Evolutionary conservation across 805 yeast genomes (phyloP).

Genomic region (Brettanomyces sp.): DNA sequence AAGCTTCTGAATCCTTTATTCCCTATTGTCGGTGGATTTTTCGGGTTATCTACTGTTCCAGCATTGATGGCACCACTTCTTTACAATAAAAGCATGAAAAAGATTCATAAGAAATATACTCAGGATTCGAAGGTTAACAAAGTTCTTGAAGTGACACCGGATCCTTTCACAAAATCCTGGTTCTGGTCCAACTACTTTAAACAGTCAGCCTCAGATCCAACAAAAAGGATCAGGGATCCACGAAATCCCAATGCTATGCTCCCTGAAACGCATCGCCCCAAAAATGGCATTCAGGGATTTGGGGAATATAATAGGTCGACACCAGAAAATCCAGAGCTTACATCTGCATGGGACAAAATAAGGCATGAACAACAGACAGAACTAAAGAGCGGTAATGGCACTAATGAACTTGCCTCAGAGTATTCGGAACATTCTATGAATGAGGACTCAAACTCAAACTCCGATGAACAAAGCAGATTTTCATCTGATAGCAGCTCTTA

Average conservation of each 20-base stretch:
- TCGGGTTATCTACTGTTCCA: constrained; percentile 26
- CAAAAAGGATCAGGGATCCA: constrained; percentile 48
- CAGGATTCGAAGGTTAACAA: constrained; percentile 14
- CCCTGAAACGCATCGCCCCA: not conserved
- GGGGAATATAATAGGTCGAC: not conserved
- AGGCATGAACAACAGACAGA: constrained; percentile 2
- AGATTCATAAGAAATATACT: constrained; percentile 18
- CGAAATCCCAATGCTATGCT: constrained; percentile 10
- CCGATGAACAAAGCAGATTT: not conserved
- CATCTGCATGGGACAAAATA: constrained; percentile 16
- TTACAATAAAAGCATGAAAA: constrained; percentile 24
- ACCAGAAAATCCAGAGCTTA: not conserved
- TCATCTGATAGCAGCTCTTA: no score
- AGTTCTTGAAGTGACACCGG: constrained; percentile 18
- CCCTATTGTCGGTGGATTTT: constrained; percentile 33
- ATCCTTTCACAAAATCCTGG: constrained; percentile 16
- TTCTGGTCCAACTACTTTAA: constrained; percentile 46
- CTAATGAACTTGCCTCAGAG: no score
- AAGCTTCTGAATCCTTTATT: constrained; percentile 29
- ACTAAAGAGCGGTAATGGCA: no score
- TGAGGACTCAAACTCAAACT: no score
- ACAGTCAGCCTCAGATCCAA: constrained; percentile 41
- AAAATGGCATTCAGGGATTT: constrained; percentile 5
- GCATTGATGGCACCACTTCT: constrained; percentile 21
- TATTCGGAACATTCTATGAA: no score